Evolutionary conservation across 148 eudicot species (phyloP), one percentile per base, ranked within the genome.

Genomic region (Vaccinium macrocarpon): DNA sequence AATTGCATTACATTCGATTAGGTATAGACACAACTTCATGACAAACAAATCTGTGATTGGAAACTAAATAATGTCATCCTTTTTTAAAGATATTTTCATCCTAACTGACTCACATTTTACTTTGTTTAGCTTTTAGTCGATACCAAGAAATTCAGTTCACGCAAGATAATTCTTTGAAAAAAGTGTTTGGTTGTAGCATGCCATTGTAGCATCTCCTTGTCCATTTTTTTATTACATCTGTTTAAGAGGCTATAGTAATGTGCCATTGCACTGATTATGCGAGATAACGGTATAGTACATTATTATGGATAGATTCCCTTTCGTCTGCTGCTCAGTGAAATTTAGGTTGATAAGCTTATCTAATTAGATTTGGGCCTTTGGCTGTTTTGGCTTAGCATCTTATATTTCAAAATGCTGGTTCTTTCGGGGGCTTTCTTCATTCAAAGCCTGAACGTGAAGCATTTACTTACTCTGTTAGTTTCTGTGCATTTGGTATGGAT

Each of bases 121-220:
- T 73, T 66, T 25, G 32, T 66, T 66, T 73, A 32, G 75, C 50
- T 38, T 73, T 18, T 73, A 35, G 11, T 16, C 18, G 1, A 35
- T 56, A 16, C 50, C 50, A 38, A 66, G 9, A 73, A 15, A 70
- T 70, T 70, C 46, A 0, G 25, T 66, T 73, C 19, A 38, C 19
- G 0, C 49, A 6, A 38, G 50, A 73, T 73, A 38, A 35, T 73
- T 35, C 38, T 73, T 29, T 38, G 50, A 73, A 49, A 73, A 35
- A 38, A 2, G 38, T 38, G 12, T 73, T 38, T 38, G 23, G 21
- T 16, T 35, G 76, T 18, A 35, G 51, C 51, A 14, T 38, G 76
- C 18, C 76, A 73, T 73, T 73, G 23, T 38, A 32, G 76, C 51
- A 29, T 73, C n/a, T 73, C 76, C 76, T 66, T 16, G 50, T 73